Percentiles rank a stretch among this genome's conserved stretches.
Conservation (phyloP, 2,329 filamentous ascomycete species). For the Aspergillus carbonarius region DNA sequence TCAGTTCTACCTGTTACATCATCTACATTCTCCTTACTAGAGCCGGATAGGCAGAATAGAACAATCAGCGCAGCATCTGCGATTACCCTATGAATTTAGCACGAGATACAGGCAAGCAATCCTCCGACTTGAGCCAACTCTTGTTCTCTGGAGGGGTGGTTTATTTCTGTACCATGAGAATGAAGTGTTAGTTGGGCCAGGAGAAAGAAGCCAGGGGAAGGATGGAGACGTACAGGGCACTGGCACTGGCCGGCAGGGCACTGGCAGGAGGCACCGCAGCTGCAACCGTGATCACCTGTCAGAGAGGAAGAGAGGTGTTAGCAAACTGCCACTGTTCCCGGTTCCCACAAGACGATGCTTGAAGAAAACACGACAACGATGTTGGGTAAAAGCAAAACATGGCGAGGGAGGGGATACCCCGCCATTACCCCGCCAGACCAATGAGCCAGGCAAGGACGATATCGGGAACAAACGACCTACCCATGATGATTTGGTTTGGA, state of each 20-base stretch:
- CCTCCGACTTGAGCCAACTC: background rate
- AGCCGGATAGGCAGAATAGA: background rate
- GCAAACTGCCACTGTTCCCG: background rate
- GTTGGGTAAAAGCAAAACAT: background rate
- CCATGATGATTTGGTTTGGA: conserved; percentile 11
- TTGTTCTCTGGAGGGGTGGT: background rate
- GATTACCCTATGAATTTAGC: background rate
- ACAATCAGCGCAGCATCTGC: background rate
- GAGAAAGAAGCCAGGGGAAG: background rate
- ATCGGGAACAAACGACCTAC: conserved; percentile 6
- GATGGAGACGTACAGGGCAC: conserved; percentile 36
- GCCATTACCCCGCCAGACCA: conserved; percentile 12
- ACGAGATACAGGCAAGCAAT: background rate
- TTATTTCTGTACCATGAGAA: background rate
- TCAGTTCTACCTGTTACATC: background rate
- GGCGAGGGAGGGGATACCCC: too few relatives aligned
- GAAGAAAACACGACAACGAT: background rate
- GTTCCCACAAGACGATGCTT: background rate
- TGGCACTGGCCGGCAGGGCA: conserved; percentile 43
- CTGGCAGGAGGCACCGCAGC: conserved; percentile 43
- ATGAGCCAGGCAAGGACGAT: background rate
- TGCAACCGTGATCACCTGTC: conserved; percentile 40
- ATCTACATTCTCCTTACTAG: background rate
- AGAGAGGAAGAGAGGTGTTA: background rate
- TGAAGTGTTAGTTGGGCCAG: background rate